A percentile compares a stretch with the other conserved stretches of the same genome.
Evolutionary conservation across 1,284 basidiomycete species (phyloP).

Genomic region (Wallemia ichthyophaga): DNA sequence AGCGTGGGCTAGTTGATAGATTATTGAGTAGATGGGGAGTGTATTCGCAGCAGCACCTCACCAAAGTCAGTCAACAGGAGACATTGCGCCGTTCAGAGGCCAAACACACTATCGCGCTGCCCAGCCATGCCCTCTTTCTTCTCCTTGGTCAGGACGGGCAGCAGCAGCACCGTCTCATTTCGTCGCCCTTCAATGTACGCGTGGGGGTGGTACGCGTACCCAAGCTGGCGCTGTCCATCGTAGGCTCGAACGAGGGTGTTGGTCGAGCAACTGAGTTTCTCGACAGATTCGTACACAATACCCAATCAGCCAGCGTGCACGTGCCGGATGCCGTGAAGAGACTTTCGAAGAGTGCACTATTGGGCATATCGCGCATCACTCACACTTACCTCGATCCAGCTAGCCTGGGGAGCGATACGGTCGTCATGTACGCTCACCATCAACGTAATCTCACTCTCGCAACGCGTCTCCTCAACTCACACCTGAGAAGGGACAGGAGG

Average conservation of each 20-base stretch:
- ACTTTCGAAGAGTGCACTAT: too few species aligned
- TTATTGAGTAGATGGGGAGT: not conserved
- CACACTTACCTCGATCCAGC: not conserved
- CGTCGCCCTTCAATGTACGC: not conserved
- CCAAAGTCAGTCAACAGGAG: too few species aligned
- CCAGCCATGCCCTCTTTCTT: not conserved
- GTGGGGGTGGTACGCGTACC: not conserved
- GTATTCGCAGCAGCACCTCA: not conserved
- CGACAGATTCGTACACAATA: not conserved
- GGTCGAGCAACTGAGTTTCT: not conserved
- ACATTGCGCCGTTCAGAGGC: too few species aligned
- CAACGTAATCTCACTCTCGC: not conserved
- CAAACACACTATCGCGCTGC: not conserved
- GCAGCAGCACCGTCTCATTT: not conserved
- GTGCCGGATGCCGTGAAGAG: not conserved
- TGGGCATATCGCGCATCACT: not conserved
- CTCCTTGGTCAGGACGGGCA: not conserved
- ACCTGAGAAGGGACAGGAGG: too few species aligned
- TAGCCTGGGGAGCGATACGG: not conserved
- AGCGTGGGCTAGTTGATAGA: not conserved
- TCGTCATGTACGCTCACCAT: not conserved
- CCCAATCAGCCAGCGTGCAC: not conserved
- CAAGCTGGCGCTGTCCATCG: not conserved
- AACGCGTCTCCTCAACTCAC: too few species aligned
- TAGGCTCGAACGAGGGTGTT: not conserved